phyloP scores from a whole-genome alignment of 352 stramenopile species.

The Phytophthora brassicae region DNA sequence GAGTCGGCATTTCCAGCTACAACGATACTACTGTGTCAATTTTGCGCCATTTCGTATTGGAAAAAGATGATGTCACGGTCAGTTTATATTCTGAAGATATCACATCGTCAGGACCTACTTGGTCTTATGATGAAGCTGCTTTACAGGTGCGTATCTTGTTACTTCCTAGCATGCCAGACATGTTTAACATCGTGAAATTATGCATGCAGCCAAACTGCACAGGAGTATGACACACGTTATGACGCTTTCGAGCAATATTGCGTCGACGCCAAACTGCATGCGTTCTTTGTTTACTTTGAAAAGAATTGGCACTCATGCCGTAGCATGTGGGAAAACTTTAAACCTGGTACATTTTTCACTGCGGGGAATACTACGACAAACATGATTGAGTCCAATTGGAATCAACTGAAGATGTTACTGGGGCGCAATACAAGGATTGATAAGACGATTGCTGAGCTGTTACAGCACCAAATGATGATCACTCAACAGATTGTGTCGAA shows the following conservation, averaged over 20 bases:
- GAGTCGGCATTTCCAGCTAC: conserved; percentile 3
- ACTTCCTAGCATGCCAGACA: neutral
- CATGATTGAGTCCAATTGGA: neutral
- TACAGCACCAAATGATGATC: neutral
- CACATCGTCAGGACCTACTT: neutral
- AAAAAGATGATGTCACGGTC: conserved; percentile 5
- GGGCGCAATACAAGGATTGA: neutral
- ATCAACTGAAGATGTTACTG: neutral
- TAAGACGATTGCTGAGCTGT: neutral
- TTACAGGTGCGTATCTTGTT: neutral
- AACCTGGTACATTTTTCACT: neutral
- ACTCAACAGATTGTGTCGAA: conserved; percentile 6
- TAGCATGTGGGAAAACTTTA: neutral
- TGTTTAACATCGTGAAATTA: neutral
- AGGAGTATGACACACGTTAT: neutral
- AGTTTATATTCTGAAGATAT: neutral
- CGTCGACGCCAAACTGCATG: neutral
- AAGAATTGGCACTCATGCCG: neutral
- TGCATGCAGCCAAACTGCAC: neutral
- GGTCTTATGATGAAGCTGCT: neutral
- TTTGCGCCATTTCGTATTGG: conserved; percentile 12
- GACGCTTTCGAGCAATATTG: neutral
- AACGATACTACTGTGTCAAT: conserved; percentile 11
- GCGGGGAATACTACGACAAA: neutral
- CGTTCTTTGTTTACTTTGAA: neutral